A percentile compares a stretch with the other conserved stretches of the same genome.
Conservation (phyloP, 2,329 filamentous ascomycete genomes). For the Blastomyces gilchristii region DNA sequence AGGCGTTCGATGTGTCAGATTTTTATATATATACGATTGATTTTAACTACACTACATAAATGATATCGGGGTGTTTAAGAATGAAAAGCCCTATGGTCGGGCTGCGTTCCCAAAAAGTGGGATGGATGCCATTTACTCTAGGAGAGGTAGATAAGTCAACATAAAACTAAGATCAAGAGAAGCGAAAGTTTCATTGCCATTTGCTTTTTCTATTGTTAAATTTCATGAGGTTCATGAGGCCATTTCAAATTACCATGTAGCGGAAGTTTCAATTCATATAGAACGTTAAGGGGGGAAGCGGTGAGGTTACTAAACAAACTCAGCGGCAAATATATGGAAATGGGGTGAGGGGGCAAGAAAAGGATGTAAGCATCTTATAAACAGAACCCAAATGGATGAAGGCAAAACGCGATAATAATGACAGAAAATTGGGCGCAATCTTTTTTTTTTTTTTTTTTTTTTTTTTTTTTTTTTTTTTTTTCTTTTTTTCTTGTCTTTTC, state of each 20-base stretch:
- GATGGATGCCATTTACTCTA: too few relatives aligned
- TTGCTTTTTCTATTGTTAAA: neutral
- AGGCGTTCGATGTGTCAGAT: neutral
- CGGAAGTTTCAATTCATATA: conserved; percentile 1
- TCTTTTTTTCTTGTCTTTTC: neutral
- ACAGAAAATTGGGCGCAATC: neutral
- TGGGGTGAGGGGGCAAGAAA: neutral
- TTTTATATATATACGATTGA: neutral
- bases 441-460: neutral
- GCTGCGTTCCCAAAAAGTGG: too few relatives aligned
- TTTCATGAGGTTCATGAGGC: neutral
- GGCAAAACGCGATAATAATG: neutral
- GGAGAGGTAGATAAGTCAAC: too few relatives aligned
- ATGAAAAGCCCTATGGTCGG: too few relatives aligned
- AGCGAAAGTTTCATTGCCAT: neutral
- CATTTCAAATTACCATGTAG: neutral
- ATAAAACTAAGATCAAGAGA: neutral
- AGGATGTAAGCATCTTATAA: neutral
- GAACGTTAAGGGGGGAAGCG: neutral
- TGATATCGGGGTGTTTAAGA: neutral
- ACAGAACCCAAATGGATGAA: neutral
- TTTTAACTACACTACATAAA: neutral
- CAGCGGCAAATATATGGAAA: neutral
- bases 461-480: neutral
- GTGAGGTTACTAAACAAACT: neutral